Conservation (phyloP, 306 rosid genomes). For the Vigna unguiculata region DNA sequence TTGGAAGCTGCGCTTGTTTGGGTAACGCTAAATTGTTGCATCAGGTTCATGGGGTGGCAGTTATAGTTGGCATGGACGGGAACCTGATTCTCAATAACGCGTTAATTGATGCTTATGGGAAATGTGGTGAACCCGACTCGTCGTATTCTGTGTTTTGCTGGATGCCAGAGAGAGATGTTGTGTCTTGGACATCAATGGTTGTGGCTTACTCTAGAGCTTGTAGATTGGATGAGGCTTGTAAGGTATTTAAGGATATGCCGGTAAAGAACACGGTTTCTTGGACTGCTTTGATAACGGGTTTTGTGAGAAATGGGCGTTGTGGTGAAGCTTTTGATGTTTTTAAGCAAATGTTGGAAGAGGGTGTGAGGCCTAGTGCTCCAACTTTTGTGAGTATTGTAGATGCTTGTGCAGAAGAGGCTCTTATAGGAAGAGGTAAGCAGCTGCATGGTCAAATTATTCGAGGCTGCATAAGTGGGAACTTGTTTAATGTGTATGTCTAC, state of each 20-base stretch:
- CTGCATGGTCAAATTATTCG: slow-evolving; percentile 58
- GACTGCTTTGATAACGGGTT: slow-evolving; percentile 61
- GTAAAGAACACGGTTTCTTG: slow-evolving; percentile 57
- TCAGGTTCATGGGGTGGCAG: slow-evolving; percentile 64
- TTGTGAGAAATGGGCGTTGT: slow-evolving; percentile 46
- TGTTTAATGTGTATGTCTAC: slow-evolving; percentile 48
- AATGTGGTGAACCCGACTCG: slow-evolving; percentile 53
- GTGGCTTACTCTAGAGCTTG: slow-evolving; percentile 51
- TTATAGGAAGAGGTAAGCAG: slow-evolving; percentile 61
- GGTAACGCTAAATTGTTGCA: slow-evolving; percentile 54
- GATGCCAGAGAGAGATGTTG: slow-evolving; percentile 60
- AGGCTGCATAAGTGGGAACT: slow-evolving; percentile 43
- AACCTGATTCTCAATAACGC: slow-evolving; percentile 59
- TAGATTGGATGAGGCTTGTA: slow-evolving; percentile 55
- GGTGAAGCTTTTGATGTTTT: slow-evolving; percentile 57
- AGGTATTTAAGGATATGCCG: slow-evolving; percentile 59
- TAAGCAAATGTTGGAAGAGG: slow-evolving; percentile 56
- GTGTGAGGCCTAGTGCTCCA: slow-evolving; percentile 49
- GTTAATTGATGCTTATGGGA: slow-evolving; percentile 69
- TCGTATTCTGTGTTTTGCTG: slow-evolving; percentile 51
- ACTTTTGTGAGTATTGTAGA: slow-evolving; percentile 61
- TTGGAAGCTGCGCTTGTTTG: slow-evolving; percentile 57
- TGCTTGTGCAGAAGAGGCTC: slow-evolving; percentile 64
- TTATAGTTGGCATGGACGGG: slow-evolving; percentile 54
- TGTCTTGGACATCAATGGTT: slow-evolving; percentile 69